A percentile compares a stretch with the other conserved stretches of the same genome.
Evolutionary conservation across 805 yeast species (phyloP).

Genomic region (Huiozyma sinensis): DNA sequence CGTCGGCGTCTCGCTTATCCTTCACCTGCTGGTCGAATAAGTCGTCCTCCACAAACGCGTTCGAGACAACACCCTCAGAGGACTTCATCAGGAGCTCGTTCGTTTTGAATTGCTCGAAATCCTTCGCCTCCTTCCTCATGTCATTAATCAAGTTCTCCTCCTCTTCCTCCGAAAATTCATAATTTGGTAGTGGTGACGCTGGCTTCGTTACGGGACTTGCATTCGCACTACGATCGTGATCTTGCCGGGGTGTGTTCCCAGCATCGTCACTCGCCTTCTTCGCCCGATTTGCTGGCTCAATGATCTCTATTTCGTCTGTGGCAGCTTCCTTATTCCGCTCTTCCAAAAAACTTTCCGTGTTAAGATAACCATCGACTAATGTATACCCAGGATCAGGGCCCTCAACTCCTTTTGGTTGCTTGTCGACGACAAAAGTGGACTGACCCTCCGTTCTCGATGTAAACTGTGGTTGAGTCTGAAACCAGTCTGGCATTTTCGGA

Average conservation of each 20-base stretch:
- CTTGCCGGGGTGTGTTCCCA: not conserved
- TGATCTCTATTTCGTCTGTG: not conserved
- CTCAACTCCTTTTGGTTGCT: not conserved
- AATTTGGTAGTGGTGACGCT: conserved; percentile 32
- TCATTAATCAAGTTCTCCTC: conserved; percentile 57
- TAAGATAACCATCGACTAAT: conserved; percentile 11
- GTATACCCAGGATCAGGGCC: conserved; percentile 8
- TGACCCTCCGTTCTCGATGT: not conserved
- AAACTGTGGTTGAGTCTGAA: conserved; percentile 4
- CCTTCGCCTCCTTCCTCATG: conserved; percentile 58
- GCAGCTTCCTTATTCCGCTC: not conserved
- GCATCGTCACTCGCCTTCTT: not conserved
- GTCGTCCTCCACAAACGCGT: conserved; percentile 30
- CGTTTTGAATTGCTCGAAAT: conserved; percentile 47
- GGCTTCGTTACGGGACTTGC: not conserved
- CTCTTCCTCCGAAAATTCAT: conserved; percentile 68
- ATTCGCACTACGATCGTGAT: not conserved
- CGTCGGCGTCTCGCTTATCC: conserved; percentile 82
- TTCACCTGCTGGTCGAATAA: conserved; percentile 53
- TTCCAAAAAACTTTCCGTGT: conserved; percentile 10
- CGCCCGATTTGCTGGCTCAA: not conserved
- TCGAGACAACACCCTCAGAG: conserved; percentile 5
- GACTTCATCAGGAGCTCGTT: conserved; percentile 29
- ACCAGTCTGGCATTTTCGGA: conserved; percentile 27
- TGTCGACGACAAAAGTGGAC: conserved; percentile 15